These are phyloP conservation scores for Pulveroboletus sp. DNA, from an alignment of 768 basidiomycete genomes.

Conservation along the genomic window DNA sequence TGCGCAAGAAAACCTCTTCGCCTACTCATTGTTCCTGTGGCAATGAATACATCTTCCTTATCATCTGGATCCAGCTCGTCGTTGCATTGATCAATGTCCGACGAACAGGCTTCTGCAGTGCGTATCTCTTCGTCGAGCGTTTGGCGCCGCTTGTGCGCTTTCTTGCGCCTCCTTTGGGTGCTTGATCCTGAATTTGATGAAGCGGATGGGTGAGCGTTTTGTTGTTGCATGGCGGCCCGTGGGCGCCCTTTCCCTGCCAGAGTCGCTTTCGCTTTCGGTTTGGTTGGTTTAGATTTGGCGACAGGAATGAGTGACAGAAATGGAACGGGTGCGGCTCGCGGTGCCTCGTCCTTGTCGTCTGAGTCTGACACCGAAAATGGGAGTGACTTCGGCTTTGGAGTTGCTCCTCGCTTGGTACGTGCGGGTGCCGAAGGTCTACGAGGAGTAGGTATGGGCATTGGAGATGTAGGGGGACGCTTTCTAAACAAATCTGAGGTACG, in stretches of 20 bases:
- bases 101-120: slow-evolving; percentile 36
- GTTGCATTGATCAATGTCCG: slow-evolving; percentile 30
- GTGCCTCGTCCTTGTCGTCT: slow-evolving; percentile 24
- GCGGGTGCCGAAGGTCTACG: slow-evolving; percentile 55
- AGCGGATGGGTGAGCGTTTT: background rate
- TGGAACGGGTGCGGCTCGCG: slow-evolving; percentile 11
- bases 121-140: slow-evolving; percentile 69
- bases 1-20: slow-evolving; percentile 62
- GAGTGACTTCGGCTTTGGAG: slow-evolving; percentile 24
- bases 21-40: slow-evolving; percentile 51
- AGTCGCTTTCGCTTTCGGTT: slow-evolving; percentile 13
- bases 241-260: slow-evolving; percentile 19
- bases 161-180: slow-evolving; percentile 19
- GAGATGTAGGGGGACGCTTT: slow-evolving; percentile 60
- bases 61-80: slow-evolving; percentile 37
- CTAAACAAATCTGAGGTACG: slow-evolving; percentile 42
- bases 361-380: slow-evolving; percentile 16
- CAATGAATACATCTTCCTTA: slow-evolving; percentile 42
- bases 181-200: slow-evolving; percentile 11
- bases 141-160: slow-evolving; percentile 33
- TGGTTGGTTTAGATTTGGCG: slow-evolving; percentile 8
- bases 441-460: slow-evolving; percentile 50
- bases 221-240: slow-evolving; percentile 1
- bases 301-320: slow-evolving; percentile 24
- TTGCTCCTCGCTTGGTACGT: slow-evolving; percentile 37